Base-by-base conservation (phyloP, 2,329 filamentous ascomycete species). In the Pseudogymnoascus sp. region DNA sequence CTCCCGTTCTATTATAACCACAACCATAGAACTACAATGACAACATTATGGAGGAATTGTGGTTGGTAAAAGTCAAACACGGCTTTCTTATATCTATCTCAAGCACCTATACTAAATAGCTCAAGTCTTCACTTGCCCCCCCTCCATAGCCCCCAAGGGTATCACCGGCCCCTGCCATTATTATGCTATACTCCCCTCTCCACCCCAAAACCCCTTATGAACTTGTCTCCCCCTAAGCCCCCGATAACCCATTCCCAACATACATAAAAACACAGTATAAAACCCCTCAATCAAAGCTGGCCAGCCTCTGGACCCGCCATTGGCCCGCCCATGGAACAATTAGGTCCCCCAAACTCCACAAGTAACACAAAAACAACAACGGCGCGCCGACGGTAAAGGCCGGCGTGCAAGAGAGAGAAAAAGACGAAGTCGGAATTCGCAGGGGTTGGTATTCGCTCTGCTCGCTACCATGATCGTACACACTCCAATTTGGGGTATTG, bases 21-120 rank as follows among this genome's bases (percentile, higher is more conserved):
- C 33, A 12, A 10, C 21, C 18, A 21, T 40, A 40, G 10, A 42
- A 5, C 21, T 21, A 45, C 40, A 45, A 42, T 8, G 2, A 21
- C 4, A 5, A 18, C 39, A 40, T 1, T 6, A 42, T 25, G 18
- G 9, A 40, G 9, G 21, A 13, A 6, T 12, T 25, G 10, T 25
- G 5, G 12, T 25, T 45, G 21, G 40, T 45, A 45, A 21, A 45
- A 27, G 40, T 45, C 12, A 45, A 45, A 18, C 40, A 45, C 40
- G 40, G 40, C 40, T 45, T 45, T 42, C 39, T 42, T 39, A 45
- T 45, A 25, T 45, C 40, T 42, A 45, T 45, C 40, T 45, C 40
- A 45, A 45, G 40, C 18, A 45, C 40, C 18, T 45, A 45, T 45
- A 45, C 40, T 25, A 45, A 45, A 45, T 45, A 45, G 2, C 21